Percentiles rank a stretch among this genome's conserved stretches.
Conservation (phyloP, 108 stramenopile species). For the Cyclotella atomus region DNA sequence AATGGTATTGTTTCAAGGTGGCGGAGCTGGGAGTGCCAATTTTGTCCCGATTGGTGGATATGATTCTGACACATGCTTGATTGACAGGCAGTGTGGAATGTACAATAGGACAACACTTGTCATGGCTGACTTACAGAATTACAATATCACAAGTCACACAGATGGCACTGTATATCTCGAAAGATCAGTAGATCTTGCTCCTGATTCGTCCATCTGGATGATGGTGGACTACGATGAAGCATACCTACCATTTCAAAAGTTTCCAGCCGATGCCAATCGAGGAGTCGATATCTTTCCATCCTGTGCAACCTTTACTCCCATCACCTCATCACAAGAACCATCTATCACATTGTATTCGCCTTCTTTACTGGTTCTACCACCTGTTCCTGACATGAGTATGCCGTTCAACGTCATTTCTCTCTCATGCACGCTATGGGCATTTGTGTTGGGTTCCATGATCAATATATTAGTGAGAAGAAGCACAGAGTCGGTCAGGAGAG, state of each 20-base stretch:
- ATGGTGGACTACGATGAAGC: conserved; percentile 70
- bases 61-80: conserved; percentile 3
- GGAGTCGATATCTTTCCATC: conserved; percentile 76
- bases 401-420: conserved; percentile 94
- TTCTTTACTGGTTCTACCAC: conserved; percentile 70
- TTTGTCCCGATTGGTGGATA: conserved; percentile 28
- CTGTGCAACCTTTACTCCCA: conserved; percentile 46
- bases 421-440: conserved; percentile 86
- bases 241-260: conserved; percentile 73
- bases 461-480: conserved; percentile 78
- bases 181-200: conserved; percentile 21
- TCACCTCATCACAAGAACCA: not conserved
- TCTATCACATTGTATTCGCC: conserved; percentile 62
- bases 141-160: conserved; percentile 27
- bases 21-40: conserved; percentile 30
- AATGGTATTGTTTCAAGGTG: conserved; percentile 41
- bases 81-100: not conserved
- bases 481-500: conserved; percentile 63
- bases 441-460: conserved; percentile 83
- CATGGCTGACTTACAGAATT: conserved; percentile 27
- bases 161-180: conserved; percentile 44
- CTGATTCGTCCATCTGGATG: conserved; percentile 57
- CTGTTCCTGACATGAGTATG: conserved; percentile 95
- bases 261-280: conserved; percentile 87
- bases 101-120: not conserved